Evolutionary conservation across 2,329 filamentous ascomycete species (phyloP).

Genomic region (Xylariaceae sp.): DNA sequence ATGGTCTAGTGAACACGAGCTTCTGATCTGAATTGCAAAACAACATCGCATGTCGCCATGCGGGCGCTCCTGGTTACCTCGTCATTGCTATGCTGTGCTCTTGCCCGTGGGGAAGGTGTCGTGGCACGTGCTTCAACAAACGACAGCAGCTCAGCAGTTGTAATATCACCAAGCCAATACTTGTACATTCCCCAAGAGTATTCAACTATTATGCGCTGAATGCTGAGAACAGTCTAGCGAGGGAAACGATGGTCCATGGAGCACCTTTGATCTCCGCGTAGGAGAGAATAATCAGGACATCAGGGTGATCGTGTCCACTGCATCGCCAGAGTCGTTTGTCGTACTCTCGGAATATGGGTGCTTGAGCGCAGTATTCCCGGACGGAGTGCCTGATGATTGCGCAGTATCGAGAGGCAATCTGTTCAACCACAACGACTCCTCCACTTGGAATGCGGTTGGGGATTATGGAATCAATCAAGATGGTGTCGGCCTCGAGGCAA

Average conservation of each 20-base stretch:
- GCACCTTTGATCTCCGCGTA: constrained; percentile 36
- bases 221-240: constrained; percentile 22
- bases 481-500: constrained; percentile 35
- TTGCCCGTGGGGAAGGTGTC: constrained; percentile 8
- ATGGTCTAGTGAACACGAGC: background rate
- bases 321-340: constrained; percentile 34
- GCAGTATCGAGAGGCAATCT: constrained; percentile 33
- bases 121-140: background rate
- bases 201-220: constrained; percentile 11
- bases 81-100: constrained; percentile 5
- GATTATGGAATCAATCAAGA: constrained; percentile 33
- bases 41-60: constrained; percentile 17
- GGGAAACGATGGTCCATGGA: constrained; percentile 40
- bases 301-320: constrained; percentile 37
- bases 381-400: constrained; percentile 31
- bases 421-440: constrained; percentile 33
- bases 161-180: constrained; percentile 34
- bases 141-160: constrained; percentile 15
- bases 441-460: constrained; percentile 33
- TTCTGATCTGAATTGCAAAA: constrained; percentile 2
- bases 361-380: constrained; percentile 27
- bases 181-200: constrained; percentile 27
- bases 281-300: constrained; percentile 35
- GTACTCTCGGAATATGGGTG: constrained; percentile 31
- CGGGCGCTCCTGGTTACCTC: constrained; percentile 10